These are phyloP conservation scores for Mrakia frigida DNA, from an alignment of 768 basidiomycete genomes.

Conservation along the genomic window DNA sequence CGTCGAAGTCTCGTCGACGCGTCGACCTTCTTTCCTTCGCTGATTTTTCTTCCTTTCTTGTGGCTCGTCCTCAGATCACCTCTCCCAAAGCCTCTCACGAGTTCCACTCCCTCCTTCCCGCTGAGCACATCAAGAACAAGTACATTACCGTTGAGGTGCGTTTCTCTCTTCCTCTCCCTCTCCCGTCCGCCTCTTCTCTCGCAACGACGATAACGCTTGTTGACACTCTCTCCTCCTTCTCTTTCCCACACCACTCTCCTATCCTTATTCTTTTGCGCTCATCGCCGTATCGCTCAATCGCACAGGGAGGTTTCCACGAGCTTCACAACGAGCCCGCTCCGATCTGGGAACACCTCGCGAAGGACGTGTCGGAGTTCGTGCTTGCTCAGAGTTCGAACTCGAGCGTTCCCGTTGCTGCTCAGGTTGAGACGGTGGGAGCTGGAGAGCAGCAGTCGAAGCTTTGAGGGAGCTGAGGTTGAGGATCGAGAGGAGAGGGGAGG, in stretches of 20 bases:
- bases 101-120: neutral
- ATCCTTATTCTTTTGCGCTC: neutral
- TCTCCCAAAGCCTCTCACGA: neutral
- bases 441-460: too few relatives aligned
- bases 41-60: neutral
- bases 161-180: neutral
- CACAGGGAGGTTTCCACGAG: conserved; percentile 19
- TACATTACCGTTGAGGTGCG: neutral
- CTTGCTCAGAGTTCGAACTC: neutral
- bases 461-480: too few relatives aligned
- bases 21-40: neutral
- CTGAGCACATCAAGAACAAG: conserved; percentile 5
- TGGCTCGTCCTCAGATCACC: neutral
- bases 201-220: too few relatives aligned
- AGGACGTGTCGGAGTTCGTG: neutral
- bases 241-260: neutral
- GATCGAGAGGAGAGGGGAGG: too few relatives aligned
- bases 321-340: conserved; percentile 16
- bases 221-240: neutral
- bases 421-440: too few relatives aligned
- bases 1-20: too few relatives aligned
- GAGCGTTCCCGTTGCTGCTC: neutral
- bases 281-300: neutral
- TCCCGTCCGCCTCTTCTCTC: neutral
- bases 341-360: conserved; percentile 7